phyloP scores from a whole-genome alignment of 2,329 filamentous ascomycete species.

The Botryotinia calthae region DNA sequence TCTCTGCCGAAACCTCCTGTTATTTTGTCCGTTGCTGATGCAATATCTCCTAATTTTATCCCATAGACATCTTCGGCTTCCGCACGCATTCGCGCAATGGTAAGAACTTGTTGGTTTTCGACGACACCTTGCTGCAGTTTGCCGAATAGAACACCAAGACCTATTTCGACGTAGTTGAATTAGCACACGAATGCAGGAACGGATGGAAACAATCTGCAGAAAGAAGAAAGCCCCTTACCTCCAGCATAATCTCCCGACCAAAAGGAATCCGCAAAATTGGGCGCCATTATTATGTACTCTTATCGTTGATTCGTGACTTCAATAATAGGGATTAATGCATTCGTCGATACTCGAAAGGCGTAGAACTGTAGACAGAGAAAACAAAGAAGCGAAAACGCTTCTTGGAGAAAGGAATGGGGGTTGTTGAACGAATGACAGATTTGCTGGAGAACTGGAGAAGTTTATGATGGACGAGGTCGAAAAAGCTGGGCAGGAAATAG shows the following conservation, averaged over 20 bases:
- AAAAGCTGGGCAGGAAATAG: conserved; percentile 1
- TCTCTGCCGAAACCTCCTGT: conserved; percentile 82
- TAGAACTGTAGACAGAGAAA: background rate
- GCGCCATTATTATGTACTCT: conserved; percentile 55
- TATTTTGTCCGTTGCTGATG: conserved; percentile 76
- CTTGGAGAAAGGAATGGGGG: background rate
- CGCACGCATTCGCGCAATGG: conserved; percentile 87
- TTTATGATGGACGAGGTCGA: background rate
- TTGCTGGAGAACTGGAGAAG: conserved; percentile 3
- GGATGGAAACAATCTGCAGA: background rate
- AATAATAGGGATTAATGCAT: conserved; percentile 3
- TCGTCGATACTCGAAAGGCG: background rate
- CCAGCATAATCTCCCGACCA: conserved; percentile 98
- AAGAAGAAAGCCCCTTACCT: conserved; percentile 52
- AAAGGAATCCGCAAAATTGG: conserved; percentile 91
- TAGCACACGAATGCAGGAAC: conserved; percentile 20
- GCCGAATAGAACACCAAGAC: conserved; percentile 88
- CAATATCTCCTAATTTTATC: conserved; percentile 75
- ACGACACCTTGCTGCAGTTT: conserved; percentile 96
- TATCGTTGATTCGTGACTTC: conserved; percentile 13
- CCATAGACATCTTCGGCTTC: conserved; percentile 93
- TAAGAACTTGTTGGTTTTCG: conserved; percentile 92
- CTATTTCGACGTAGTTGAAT: conserved; percentile 40
- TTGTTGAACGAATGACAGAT: conserved; percentile 15
- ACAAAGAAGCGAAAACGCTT: background rate